A percentile compares a stretch with the other conserved stretches of the same genome.
Conservation (phyloP, 2,329 filamentous ascomycete species). For the Diaporthe humulicola region DNA sequence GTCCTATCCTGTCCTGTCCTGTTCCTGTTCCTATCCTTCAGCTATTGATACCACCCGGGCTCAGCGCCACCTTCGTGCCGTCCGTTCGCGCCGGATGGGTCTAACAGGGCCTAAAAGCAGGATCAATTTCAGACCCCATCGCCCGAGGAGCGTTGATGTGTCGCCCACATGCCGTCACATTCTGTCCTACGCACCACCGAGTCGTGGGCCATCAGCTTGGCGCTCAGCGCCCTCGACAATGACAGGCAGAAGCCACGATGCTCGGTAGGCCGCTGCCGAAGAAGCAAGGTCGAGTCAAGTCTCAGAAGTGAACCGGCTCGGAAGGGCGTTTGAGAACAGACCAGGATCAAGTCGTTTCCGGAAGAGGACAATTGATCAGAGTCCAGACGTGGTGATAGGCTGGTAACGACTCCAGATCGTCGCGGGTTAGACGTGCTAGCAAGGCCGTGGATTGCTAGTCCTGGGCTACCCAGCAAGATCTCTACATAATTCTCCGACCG, state of each 20-base stretch:
- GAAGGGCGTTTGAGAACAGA: conserved; percentile 38
- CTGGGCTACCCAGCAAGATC: conserved; percentile 5
- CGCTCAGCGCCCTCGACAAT: background rate
- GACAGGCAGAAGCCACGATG: background rate
- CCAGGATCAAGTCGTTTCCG: conserved; percentile 29
- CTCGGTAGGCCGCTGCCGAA: conserved; percentile 34
- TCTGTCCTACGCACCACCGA: background rate
- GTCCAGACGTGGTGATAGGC: conserved; percentile 37
- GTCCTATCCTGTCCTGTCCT: background rate
- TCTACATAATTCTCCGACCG: conserved; percentile 29
- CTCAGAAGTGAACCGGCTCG: conserved; percentile 28
- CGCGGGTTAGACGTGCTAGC: conserved; percentile 22
- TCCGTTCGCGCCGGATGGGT: background rate
- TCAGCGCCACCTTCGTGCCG: background rate
- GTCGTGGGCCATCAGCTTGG: background rate
- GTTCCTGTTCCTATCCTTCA: background rate
- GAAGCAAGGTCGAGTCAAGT: conserved; percentile 20
- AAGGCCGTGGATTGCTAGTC: conserved; percentile 8
- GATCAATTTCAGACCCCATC: conserved; percentile 17
- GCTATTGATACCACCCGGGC: background rate
- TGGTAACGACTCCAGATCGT: conserved; percentile 35
- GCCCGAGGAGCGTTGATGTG: background rate
- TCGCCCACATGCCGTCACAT: background rate
- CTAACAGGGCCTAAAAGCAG: conserved; percentile 8
- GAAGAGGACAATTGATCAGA: conserved; percentile 18